Conservation (phyloP, 306 rosid species). For the Cucurbita pepo region DNA sequence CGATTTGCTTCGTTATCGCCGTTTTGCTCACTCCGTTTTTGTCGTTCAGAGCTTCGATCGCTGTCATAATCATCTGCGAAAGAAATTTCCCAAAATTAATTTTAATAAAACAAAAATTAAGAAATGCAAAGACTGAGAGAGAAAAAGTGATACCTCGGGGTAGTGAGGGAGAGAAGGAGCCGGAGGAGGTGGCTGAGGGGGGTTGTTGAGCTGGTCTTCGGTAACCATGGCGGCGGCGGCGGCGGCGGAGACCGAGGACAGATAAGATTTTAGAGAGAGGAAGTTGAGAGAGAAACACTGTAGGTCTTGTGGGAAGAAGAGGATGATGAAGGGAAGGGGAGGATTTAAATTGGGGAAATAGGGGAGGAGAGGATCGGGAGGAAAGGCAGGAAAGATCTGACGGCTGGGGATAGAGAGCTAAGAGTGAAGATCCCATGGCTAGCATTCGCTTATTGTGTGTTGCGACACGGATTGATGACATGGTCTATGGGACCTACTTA, state of each 20-base stretch:
- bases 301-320: conserved; percentile 14
- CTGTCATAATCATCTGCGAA: conserved; percentile 30
- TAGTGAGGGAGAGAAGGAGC: conserved; percentile 19
- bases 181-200: neutral
- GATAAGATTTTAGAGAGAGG: neutral
- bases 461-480: conserved; percentile 28
- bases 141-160: conserved; percentile 18
- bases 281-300: conserved; percentile 2
- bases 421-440: conserved; percentile 11
- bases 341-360: conserved; percentile 22
- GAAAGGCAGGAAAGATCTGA: conserved; percentile 9
- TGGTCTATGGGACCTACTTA: neutral
- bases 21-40: conserved; percentile 24
- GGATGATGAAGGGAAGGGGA: conserved; percentile 5
- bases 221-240: conserved; percentile 23
- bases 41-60: conserved; percentile 29
- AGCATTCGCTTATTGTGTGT: accelerated
- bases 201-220: conserved; percentile 8
- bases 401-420: conserved; percentile 17
- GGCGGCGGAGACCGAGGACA: neutral
- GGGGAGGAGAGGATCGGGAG: conserved; percentile 7
- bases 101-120: neutral
- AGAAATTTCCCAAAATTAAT: neutral
- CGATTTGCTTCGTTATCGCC: conserved; percentile 28
- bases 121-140: neutral